Evolutionary conservation across 345 rosid genomes (phyloP).

Genomic region (Citrus medica): DNA sequence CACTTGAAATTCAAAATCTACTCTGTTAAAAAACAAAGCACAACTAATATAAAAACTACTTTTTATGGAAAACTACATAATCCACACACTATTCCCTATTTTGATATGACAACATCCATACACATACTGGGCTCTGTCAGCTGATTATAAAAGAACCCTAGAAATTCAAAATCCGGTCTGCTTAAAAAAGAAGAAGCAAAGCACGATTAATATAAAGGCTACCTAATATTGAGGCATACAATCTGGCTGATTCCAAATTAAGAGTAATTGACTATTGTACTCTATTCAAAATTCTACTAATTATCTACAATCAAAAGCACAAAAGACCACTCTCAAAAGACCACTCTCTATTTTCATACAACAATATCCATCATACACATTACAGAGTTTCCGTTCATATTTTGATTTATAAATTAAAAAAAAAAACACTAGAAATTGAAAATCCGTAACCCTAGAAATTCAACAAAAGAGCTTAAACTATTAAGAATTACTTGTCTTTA

Average conservation of each 20-base stretch:
- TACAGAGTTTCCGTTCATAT: background rate
- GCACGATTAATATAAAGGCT: no score
- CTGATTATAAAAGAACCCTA: no score
- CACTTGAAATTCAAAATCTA: no score
- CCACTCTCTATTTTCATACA: background rate
- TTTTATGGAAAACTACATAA: no score
- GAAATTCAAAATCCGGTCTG: background rate
- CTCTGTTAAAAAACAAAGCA: no score
- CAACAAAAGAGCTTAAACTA: background rate
- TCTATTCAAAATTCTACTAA: background rate
- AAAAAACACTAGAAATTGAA: background rate
- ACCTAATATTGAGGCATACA: background rate
- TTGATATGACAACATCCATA: no score
- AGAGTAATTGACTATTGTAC: no score
- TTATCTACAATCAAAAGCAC: background rate
- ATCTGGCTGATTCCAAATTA: background rate
- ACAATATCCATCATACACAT: background rate
- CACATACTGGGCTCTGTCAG: no score
- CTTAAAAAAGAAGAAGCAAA: no score
- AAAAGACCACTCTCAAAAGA: background rate
- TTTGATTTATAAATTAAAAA: background rate
- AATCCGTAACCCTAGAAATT: background rate
- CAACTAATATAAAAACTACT: no score
- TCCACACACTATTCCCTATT: no score
- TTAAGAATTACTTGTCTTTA: constrained; percentile 59